Conservation (phyloP, 192 early-diverging fungal genomes). For the Geranomyces michiganensis region DNA sequence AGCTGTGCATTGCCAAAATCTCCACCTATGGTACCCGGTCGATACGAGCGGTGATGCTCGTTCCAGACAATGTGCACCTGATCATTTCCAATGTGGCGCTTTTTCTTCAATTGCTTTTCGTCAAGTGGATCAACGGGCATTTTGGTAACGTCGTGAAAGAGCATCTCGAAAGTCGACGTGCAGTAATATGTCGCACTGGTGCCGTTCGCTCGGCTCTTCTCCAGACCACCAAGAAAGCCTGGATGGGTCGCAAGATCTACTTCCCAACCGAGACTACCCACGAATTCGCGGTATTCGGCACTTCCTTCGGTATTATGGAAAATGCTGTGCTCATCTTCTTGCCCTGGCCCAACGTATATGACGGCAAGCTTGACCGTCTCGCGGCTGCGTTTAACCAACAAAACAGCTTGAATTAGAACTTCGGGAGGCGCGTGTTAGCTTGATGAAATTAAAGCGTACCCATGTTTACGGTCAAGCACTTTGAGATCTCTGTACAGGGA, state of each 20-base stretch:
- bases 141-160: constrained; percentile 87
- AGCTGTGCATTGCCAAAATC: constrained; percentile 98
- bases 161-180: constrained; percentile 80
- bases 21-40: constrained; percentile 88
- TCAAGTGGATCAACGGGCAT: constrained; percentile 86
- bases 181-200: constrained; percentile 79
- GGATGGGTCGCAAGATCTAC: constrained; percentile 77
- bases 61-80: constrained; percentile 99
- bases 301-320: constrained; percentile 78
- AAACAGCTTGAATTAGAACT: neutral
- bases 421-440: neutral
- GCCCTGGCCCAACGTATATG: constrained; percentile 87
- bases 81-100: constrained; percentile 98
- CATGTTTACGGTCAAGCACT: constrained; percentile 78
- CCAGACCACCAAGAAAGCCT: constrained; percentile 88
- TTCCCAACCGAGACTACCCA: constrained; percentile 90
- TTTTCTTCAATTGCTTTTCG: constrained; percentile 90
- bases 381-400: constrained; percentile 51
- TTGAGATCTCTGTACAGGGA: constrained; percentile 72
- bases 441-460: constrained; percentile 46
- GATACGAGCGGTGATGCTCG: constrained; percentile 87
- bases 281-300: constrained; percentile 79
- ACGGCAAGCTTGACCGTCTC: constrained; percentile 91
- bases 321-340: constrained; percentile 87
- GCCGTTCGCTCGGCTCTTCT: constrained; percentile 78